A percentile compares a stretch with the other conserved stretches of the same genome.
These are phyloP conservation scores for Chrysanthemum seticuspe DNA, from an alignment of 129 eudicot species.

Conservation along the genomic window DNA sequence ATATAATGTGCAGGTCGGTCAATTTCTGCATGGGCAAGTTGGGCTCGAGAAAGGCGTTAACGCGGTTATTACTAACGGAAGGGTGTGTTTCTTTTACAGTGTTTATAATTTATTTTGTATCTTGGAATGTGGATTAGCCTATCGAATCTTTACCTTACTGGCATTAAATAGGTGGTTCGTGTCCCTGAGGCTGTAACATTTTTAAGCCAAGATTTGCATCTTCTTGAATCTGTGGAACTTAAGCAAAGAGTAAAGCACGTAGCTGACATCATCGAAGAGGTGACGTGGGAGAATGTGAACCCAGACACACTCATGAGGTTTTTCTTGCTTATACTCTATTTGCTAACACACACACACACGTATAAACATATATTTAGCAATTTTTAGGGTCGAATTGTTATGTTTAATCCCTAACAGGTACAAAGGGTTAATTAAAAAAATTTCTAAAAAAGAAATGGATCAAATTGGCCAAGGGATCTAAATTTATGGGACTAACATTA, in stretches of 20 bases:
- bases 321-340: no score
- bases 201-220: conserved; percentile 86
- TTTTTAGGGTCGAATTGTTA: no score
- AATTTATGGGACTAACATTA: no score
- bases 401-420: no score
- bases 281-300: conserved; percentile 73
- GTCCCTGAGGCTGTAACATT: conserved; percentile 49
- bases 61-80: conserved; percentile 92
- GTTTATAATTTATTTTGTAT: no score
- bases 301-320: conserved; percentile 79
- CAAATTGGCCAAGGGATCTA: no score
- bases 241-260: conserved; percentile 89
- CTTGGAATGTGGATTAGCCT: no score
- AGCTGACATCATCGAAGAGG: conserved; percentile 65
- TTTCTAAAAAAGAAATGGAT: no score
- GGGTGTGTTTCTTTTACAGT: conserved; percentile 3
- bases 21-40: conserved; percentile 53
- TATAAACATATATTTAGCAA: no score
- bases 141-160: no score
- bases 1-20: conserved; percentile 39
- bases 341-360: no score
- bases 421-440: no score
- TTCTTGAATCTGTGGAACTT: conserved; percentile 79
- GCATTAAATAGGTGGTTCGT: conserved; percentile 41
- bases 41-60: conserved; percentile 57